Base-by-base conservation (phyloP, 257 asterid species). In the Solanum sitiens region DNA sequence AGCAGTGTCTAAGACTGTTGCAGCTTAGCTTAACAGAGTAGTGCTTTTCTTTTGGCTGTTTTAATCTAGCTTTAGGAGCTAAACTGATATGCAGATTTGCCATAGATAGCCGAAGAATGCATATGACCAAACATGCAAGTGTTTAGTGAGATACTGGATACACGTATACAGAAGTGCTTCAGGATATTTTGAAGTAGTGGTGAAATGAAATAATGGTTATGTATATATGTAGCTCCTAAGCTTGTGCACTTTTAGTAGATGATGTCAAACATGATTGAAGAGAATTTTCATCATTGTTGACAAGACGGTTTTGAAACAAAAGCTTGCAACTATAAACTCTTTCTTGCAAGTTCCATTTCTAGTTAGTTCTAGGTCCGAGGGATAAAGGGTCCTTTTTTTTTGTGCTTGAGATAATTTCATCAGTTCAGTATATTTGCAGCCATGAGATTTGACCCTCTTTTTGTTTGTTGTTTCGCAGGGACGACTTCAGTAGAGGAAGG, bases 381-480 rank as follows among this genome's bases (percentile, higher is more conserved):
- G 7, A 44, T 15, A 30, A 4, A 14, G 23, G 8, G 1, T 65
- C 44, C 44, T 32, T 37, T 25, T 30, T 13, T 27, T 40, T 6
- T 13, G 61, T 76, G 45, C 42, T 11, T 65, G 63, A 30, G 18
- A 84, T 65, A 32, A 63, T 39, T 85, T 85, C 79, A 85, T 79
- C 42, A 5, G 42, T 79, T 70, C 18, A 16, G 40, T 32, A 85
- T 12, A 59, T 59, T 83, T 33, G 33, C 16, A 6, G 83, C 63
- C 63, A 44, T 68, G 30, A 39, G 11, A 30, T 84, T 7, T 84
- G 74, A 40, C 61, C 86, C 44, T 6, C 25, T 42, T 40, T 84
- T 32, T 85, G 42, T 11, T 39, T 67, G 45, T 65, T 47, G 42
- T 72, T 39, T 73, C 84, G 21, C 91, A 89, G 91, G 86, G 75